Conservation (phyloP, 2,329 filamentous ascomycete species). For the Setomelanomma holmii region DNA sequence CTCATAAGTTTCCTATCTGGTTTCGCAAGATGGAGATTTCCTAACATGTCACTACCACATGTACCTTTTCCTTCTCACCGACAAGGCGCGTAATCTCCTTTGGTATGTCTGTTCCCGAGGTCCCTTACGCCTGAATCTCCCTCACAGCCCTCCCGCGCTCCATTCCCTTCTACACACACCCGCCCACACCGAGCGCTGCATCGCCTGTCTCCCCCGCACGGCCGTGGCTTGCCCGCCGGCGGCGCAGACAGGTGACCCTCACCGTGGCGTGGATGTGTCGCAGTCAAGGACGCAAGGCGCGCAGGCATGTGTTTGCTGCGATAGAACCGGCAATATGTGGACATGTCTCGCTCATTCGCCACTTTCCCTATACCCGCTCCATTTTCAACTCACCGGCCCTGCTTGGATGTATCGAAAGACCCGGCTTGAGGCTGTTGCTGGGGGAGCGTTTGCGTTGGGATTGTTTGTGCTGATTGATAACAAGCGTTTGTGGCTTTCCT, state of each 20-base stretch:
- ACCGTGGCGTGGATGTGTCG: constrained; percentile 20
- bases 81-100: constrained; percentile 47
- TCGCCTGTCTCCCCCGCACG: constrained; percentile 31
- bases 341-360: constrained; percentile 53
- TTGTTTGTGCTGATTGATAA: constrained; percentile 49
- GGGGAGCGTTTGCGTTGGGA: constrained; percentile 33
- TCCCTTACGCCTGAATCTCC: constrained; percentile 51
- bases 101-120: constrained; percentile 51
- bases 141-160: constrained; percentile 47
- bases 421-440: constrained; percentile 44
- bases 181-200: constrained; percentile 28
- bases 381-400: constrained; percentile 39
- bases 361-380: constrained; percentile 31
- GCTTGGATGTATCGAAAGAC: constrained; percentile 47
- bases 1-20: constrained; percentile 10
- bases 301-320: constrained; percentile 33
- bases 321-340: constrained; percentile 52
- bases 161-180: constrained; percentile 27
- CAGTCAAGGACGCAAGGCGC: constrained; percentile 37
- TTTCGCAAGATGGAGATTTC: constrained; percentile 1
- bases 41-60: neutral
- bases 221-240: constrained; percentile 50
- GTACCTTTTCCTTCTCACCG: constrained; percentile 17
- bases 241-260: constrained; percentile 33
- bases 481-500: constrained; percentile 50